A percentile compares a stretch with the other conserved stretches of the same genome.
Conservation (phyloP, 2,329 filamentous ascomycete species). For the Pyrenophora teres region DNA sequence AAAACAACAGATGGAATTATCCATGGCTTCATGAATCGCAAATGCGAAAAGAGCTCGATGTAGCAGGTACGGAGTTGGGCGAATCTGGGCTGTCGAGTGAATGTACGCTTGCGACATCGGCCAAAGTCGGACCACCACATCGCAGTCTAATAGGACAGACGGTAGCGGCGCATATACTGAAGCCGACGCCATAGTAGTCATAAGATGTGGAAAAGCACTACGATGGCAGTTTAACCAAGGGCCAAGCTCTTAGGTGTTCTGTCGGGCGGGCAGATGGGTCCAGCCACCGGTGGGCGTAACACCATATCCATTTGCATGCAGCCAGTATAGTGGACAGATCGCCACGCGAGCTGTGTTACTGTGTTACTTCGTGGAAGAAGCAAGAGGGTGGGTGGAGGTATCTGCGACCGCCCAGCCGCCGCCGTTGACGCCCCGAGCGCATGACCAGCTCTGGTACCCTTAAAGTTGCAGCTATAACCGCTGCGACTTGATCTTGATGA, state of each 20-base stretch:
- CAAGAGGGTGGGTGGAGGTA: too few species aligned
- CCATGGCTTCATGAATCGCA: slow-evolving; percentile 1
- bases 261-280: too few species aligned
- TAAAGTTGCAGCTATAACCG: slow-evolving; percentile 18
- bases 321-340: neutral
- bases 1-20: neutral
- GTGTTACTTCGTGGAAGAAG: neutral
- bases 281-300: neutral
- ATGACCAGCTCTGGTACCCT: neutral
- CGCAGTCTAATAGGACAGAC: neutral
- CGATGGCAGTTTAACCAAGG: too few species aligned
- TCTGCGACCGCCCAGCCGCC: too few species aligned
- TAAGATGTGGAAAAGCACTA: neutral
- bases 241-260: too few species aligned
- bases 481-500: slow-evolving; percentile 44
- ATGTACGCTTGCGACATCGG: slow-evolving; percentile 7
- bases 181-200: neutral
- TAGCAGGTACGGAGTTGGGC: neutral
- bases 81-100: neutral
- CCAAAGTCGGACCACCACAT: slow-evolving; percentile 2
- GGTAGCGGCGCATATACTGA: too few species aligned
- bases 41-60: neutral
- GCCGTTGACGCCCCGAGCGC: neutral
- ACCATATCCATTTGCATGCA: neutral
- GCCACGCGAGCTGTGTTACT: slow-evolving; percentile 8